Conservation (phyloP, 805 yeast species). For the Saccharomycopsis sp. region DNA sequence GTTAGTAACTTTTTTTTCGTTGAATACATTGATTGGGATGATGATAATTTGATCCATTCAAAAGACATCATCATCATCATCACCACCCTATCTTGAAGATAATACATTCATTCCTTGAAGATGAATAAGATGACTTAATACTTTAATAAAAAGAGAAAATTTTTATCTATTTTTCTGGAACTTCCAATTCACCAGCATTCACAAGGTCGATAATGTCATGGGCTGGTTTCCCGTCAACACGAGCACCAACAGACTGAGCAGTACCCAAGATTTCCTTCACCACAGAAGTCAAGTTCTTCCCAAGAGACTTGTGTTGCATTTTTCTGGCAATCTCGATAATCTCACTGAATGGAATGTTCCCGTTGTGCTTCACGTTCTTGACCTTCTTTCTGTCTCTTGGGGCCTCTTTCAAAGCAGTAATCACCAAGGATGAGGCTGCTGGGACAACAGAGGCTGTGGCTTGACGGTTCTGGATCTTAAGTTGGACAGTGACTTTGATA, state of each 20-base stretch:
- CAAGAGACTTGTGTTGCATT: slow-evolving; percentile 96
- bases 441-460: slow-evolving; percentile 98
- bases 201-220: slow-evolving; percentile 98
- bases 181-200: slow-evolving; percentile 96
- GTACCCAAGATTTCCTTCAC: slow-evolving; percentile 99
- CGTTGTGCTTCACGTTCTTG: slow-evolving; percentile 98
- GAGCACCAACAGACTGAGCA: slow-evolving; percentile 99
- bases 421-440: slow-evolving; percentile 97
- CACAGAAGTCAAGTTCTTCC: slow-evolving; percentile 94
- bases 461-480: slow-evolving; percentile 99
- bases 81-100: too few relatives aligned
- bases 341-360: slow-evolving; percentile 96
- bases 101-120: too few relatives aligned
- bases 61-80: too few relatives aligned
- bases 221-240: slow-evolving; percentile 99
- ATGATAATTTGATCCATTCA: too few relatives aligned
- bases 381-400: slow-evolving; percentile 99
- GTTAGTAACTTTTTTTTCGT: too few relatives aligned
- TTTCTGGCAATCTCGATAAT: slow-evolving; percentile 94
- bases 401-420: slow-evolving; percentile 98
- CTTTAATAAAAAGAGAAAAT: too few relatives aligned
- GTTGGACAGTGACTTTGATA: slow-evolving; percentile 97
- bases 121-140: too few relatives aligned
- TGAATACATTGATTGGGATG: too few relatives aligned
- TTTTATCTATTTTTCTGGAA: slow-evolving; percentile 62